Conservation (phyloP, 768 basidiomycete genomes). For the Boletellus emodensis region DNA sequence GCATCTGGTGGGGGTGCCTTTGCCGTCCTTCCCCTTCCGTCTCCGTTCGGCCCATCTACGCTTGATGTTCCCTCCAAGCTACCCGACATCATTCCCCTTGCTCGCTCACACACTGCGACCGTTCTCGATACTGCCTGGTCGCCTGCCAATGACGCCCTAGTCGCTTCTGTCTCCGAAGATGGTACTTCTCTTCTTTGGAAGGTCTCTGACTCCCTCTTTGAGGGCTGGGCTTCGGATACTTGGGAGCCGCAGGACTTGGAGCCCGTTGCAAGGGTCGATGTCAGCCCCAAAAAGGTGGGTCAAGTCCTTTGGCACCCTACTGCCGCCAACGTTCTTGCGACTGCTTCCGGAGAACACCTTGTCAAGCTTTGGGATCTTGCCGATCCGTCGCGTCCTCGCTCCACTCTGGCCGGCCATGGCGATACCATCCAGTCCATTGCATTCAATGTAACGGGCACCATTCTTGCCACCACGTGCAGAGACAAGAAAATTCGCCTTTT, state of each 20-base stretch:
- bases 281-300: constrained; percentile 83
- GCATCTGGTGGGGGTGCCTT: constrained; percentile 91
- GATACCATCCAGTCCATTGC: constrained; percentile 86
- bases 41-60: constrained; percentile 53
- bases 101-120: constrained; percentile 77
- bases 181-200: constrained; percentile 93
- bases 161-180: constrained; percentile 92
- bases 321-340: constrained; percentile 81
- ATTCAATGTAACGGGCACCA: constrained; percentile 76
- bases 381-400: constrained; percentile 58
- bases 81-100: constrained; percentile 89
- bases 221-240: constrained; percentile 78
- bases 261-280: constrained; percentile 78
- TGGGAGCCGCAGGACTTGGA: constrained; percentile 84
- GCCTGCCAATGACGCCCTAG: constrained; percentile 85
- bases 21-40: constrained; percentile 84
- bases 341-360: constrained; percentile 76
- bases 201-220: constrained; percentile 62
- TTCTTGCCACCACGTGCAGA: constrained; percentile 85
- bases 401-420: constrained; percentile 66
- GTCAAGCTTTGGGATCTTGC: constrained; percentile 92
- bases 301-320: constrained; percentile 94
- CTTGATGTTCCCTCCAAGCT: constrained; percentile 67
- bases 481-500: constrained; percentile 92
- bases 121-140: constrained; percentile 97